Percentiles rank a stretch among this genome's conserved stretches.
Conservation (phyloP, 257 asterid species). For the Gardenia jasminoides region DNA sequence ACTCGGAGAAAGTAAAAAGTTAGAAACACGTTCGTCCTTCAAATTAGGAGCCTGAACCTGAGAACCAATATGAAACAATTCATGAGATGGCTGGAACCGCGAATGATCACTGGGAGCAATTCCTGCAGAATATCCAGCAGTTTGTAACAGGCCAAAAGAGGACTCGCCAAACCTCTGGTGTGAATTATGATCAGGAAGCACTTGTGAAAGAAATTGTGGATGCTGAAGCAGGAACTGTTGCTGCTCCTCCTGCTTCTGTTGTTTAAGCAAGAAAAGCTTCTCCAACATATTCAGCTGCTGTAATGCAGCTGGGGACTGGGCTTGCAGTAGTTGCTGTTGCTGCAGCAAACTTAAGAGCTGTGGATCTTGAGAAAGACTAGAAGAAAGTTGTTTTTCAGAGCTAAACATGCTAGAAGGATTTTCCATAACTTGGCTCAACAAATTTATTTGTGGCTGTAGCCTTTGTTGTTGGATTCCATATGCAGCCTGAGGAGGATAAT, state of each 20-base stretch:
- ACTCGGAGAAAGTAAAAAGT: conserved; percentile 37
- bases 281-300: conserved; percentile 71
- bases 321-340: conserved; percentile 71
- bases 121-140: conserved; percentile 47
- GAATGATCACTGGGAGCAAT: conserved; percentile 50
- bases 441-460: conserved; percentile 59
- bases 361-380: conserved; percentile 76
- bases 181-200: conserved; percentile 59
- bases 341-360: conserved; percentile 74
- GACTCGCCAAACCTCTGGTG: conserved; percentile 53
- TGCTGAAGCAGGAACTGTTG: conserved; percentile 69
- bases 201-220: conserved; percentile 75
- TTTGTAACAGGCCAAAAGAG: conserved; percentile 50
- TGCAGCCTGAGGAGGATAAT: conserved; percentile 58
- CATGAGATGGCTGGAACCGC: conserved; percentile 50
- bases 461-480: conserved; percentile 66
- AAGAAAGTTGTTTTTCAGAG: conserved; percentile 51
- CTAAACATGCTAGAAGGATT: conserved; percentile 51
- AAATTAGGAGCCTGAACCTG: conserved; percentile 42
- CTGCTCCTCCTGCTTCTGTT: conserved; percentile 73
- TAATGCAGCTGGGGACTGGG: conserved; percentile 61
- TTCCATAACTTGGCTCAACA: conserved; percentile 51
- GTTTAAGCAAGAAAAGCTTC: conserved; percentile 63
- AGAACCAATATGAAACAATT: conserved; percentile 44
- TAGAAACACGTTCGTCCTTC: conserved; percentile 42